Evolutionary conservation across 75 land plant species (phyloP).

Genomic region (Cupressus sempervirens): DNA sequence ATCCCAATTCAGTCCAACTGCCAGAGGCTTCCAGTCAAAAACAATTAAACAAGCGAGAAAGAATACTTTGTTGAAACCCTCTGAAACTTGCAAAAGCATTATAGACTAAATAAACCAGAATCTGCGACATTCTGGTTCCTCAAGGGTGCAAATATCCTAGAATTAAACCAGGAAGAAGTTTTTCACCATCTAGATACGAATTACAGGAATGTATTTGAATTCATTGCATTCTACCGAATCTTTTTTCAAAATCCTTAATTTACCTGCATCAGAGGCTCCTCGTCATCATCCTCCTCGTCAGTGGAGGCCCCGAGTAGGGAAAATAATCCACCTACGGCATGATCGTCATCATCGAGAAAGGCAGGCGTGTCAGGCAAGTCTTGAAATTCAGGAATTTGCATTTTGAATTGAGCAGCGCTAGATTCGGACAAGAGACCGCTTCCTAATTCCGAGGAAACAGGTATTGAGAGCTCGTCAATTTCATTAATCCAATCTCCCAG

Average conservation of each 20-base stretch:
- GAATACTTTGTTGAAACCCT: no score
- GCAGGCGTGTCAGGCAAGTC: background rate
- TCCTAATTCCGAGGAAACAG: background rate
- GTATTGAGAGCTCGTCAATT: conserved; percentile 39
- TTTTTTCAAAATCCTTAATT: background rate
- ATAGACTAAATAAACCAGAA: no score
- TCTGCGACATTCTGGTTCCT: no score
- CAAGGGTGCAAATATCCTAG: no score
- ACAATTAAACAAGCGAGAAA: no score
- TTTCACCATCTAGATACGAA: no score
- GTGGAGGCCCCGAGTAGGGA: background rate
- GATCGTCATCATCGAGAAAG: background rate
- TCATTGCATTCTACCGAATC: background rate
- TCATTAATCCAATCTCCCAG: conserved; percentile 42
- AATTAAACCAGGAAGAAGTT: no score
- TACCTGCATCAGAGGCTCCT: background rate
- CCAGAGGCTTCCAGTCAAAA: background rate
- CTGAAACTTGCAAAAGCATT: no score
- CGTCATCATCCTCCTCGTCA: background rate
- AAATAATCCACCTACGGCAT: background rate
- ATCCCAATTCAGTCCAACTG: no score
- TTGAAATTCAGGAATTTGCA: background rate
- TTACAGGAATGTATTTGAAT: no score
- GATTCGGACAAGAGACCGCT: background rate
- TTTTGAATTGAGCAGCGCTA: background rate